phyloP scores from a whole-genome alignment of 129 eudicot genomes.

The Flaveria brownii region DNA sequence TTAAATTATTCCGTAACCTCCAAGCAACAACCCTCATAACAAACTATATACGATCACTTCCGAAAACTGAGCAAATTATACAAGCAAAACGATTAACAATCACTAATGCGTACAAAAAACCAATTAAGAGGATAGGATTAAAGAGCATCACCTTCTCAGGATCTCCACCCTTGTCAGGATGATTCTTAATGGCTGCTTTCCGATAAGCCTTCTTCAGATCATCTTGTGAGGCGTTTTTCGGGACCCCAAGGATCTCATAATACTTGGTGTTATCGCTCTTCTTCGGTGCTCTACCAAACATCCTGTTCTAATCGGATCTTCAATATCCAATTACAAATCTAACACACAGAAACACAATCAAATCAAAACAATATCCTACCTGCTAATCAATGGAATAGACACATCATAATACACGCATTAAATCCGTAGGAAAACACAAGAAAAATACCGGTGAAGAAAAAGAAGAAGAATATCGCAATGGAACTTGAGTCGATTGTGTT shows the following conservation, averaged over 20 bases:
- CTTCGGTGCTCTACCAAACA: conserved; percentile 75
- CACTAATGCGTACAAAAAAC: not conserved
- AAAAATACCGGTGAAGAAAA: conserved; percentile 20
- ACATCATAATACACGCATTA: not conserved
- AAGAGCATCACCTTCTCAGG: conserved; percentile 56
- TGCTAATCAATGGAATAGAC: not conserved
- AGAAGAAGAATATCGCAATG: conserved; percentile 5
- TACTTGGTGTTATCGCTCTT: conserved; percentile 73
- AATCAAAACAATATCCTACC: not conserved
- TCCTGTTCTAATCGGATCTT: conserved; percentile 30
- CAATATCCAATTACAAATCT: conserved; percentile 24
- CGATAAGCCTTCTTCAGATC: conserved; percentile 79
- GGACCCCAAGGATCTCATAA: conserved; percentile 69
- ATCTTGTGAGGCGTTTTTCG: conserved; percentile 58
- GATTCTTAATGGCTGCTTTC: conserved; percentile 73
- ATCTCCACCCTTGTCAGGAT: conserved; percentile 85
- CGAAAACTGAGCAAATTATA: not conserved
- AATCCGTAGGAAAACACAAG: no score
- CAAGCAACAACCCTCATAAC: conserved; percentile 14
- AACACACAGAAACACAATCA: not conserved
- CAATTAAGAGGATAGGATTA: not conserved
- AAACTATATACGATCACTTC: not conserved
- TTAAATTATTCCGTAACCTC: not conserved
- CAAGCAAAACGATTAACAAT: not conserved
- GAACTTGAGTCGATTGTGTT: conserved; percentile 20